Conservation (phyloP, 2,329 filamentous ascomycete genomes). For the Ophiostoma triangulosporum region DNA sequence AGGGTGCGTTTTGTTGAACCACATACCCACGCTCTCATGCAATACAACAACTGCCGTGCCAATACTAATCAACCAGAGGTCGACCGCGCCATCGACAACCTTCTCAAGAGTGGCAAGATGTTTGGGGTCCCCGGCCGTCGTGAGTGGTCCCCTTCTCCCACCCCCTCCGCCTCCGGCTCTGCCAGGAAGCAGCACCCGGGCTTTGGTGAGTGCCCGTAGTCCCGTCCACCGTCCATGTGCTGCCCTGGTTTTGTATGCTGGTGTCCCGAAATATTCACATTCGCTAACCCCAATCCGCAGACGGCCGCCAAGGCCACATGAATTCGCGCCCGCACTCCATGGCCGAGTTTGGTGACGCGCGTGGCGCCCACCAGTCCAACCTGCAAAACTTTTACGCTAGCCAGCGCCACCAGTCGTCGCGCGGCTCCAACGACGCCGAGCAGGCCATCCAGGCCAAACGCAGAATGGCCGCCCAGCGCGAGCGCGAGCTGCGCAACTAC, state of each 20-base stretch:
- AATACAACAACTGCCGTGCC: neutral
- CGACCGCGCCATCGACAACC: slow-evolving; percentile 86
- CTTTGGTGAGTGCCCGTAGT: slow-evolving; percentile 36
- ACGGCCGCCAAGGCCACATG: slow-evolving; percentile 49
- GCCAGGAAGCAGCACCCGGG: slow-evolving; percentile 39
- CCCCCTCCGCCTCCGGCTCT: slow-evolving; percentile 39
- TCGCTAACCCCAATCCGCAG: slow-evolving; percentile 29
- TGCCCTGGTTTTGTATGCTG: slow-evolving; percentile 12
- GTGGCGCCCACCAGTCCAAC: slow-evolving; percentile 59
- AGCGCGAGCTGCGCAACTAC: slow-evolving; percentile 98
- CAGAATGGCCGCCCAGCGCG: slow-evolving; percentile 96
- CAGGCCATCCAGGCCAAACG: slow-evolving; percentile 99
- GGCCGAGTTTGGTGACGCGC: slow-evolving; percentile 66
- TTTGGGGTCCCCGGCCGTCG: slow-evolving; percentile 59
- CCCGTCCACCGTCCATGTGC: neutral
- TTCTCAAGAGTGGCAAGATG: slow-evolving; percentile 92
- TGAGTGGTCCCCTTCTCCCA: slow-evolving; percentile 52
- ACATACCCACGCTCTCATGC: neutral
- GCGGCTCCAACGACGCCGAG: slow-evolving; percentile 81
- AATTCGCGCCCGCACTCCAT: slow-evolving; percentile 68
- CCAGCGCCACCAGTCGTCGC: slow-evolving; percentile 78
- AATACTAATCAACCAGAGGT: slow-evolving; percentile 51
- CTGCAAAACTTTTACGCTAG: slow-evolving; percentile 88
- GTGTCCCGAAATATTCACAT: neutral
- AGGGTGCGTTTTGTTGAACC: slow-evolving; percentile 24